Base-by-base conservation (phyloP, 352 stramenopile species). In the Globisporangium apiculatum region DNA sequence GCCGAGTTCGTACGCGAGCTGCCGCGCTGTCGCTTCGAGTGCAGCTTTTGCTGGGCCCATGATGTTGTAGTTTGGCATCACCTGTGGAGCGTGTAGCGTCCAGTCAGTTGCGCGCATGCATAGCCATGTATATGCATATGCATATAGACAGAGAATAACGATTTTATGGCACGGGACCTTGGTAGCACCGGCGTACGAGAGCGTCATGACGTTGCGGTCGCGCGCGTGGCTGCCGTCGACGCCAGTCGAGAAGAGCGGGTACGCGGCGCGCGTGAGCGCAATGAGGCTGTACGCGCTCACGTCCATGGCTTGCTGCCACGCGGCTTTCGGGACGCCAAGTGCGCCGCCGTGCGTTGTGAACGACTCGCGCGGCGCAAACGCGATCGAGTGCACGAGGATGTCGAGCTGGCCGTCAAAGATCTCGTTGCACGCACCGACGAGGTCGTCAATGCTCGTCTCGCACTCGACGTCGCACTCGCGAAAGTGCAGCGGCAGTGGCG, bases 41-140 rank as follows among this genome's bases (percentile, higher is more conserved):
- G 86, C 83, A 38, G 89, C 91, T 60, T 98, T 97, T 15, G 86
- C 88, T 5, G 89, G 89, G 5, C 91, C 91, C 91, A 98, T 98
- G 15, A 93, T 69, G 60, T 95, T 92, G 73, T 98, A 98, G 51
- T 81, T 89, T 11, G 85, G 89, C 45, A 97, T 77, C 42, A 94
- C 86, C 62, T 87, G 10, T n/a, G 40, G 48, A 41, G 24, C 24
- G 24, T 31, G 24, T 31, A 31, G 24, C 24, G 24, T 3, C 24
- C 1, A 31, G 24, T 31, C 24, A 31, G 24, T 31, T 31, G 24
- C 24, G 3, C 2, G 1, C 24, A 31, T 31, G 24, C 24, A 31
- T 31, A 31, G 1, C 24, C 24, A 31, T 31, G 24, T 31, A 31
- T 31, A 3, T 31, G 24, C 24, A 31, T 31, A 31, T 31, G 24